Evolutionary conservation across 306 rosid genomes (phyloP).

Genomic region (Senna tora): DNA sequence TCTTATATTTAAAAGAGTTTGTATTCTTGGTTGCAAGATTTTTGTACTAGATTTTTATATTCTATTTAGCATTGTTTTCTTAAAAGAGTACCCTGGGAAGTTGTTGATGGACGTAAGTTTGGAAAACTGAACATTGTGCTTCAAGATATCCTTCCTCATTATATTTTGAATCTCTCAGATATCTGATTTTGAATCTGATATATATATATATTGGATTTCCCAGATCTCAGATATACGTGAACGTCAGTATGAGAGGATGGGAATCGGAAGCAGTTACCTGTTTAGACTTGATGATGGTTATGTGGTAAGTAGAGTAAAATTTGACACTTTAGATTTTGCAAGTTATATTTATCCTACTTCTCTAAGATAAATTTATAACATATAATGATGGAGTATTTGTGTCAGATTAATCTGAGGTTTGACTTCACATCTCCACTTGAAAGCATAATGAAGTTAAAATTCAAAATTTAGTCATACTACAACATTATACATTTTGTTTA

Average conservation of each 20-base stretch:
- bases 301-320: constrained; percentile 74
- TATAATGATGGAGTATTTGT: background rate
- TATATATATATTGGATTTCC: constrained; percentile 24
- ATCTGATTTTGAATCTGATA: no score
- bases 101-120: constrained; percentile 12
- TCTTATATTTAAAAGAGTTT: constrained; percentile 9
- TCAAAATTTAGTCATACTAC: constrained; percentile 7
- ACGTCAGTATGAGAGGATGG: constrained; percentile 87
- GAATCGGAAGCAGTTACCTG: constrained; percentile 98
- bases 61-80: constrained; percentile 25
- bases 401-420: constrained; percentile 13
- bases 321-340: constrained; percentile 15
- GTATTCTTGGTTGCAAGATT: constrained; percentile 21
- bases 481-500: background rate
- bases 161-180: constrained; percentile 56
- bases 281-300: constrained; percentile 96
- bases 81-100: background rate
- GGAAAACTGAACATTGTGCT: constrained; percentile 2
- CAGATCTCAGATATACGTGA: constrained; percentile 98
- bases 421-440: constrained; percentile 24
- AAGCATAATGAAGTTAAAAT: constrained; percentile 14
- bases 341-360: constrained; percentile 7
- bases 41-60: constrained; percentile 2
- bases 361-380: constrained; percentile 2
- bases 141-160: constrained; percentile 6